Percentiles rank a stretch among this genome's conserved stretches.
These are phyloP conservation scores for Diaporthe citri DNA, from an alignment of 2,329 filamentous ascomycete species.

Conservation along the genomic window DNA sequence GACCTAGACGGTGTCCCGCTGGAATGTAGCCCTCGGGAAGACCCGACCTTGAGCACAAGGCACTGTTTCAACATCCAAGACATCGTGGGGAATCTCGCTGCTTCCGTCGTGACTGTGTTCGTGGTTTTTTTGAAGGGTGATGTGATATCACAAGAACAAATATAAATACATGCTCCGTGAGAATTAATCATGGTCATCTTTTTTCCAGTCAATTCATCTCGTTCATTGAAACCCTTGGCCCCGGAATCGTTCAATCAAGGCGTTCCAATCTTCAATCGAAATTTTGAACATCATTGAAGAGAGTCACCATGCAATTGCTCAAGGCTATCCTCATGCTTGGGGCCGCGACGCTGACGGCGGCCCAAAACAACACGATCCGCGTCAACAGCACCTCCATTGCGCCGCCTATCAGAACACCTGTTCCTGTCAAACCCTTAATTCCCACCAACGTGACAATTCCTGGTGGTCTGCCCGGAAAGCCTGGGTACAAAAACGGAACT, in stretches of 20 bases:
- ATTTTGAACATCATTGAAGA: background rate
- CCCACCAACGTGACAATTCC: background rate
- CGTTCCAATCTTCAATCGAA: background rate
- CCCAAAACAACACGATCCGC: background rate
- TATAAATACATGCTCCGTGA: slow-evolving; percentile 6
- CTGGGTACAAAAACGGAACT: background rate
- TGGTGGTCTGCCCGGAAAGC: background rate
- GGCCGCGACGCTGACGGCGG: background rate
- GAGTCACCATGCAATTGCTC: slow-evolving; percentile 2
- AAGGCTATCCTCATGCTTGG: background rate
- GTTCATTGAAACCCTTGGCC: background rate
- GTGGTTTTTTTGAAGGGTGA: background rate
- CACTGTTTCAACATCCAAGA: background rate
- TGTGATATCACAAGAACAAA: background rate
- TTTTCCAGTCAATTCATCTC: background rate
- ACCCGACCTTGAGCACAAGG: background rate
- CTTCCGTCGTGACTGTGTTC: background rate
- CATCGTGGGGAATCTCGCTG: background rate
- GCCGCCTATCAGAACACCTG: background rate
- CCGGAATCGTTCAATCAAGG: background rate
- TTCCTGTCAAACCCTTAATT: background rate
- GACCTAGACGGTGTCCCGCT: background rate
- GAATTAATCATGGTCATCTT: background rate
- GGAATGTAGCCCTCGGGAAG: slow-evolving; percentile 23
- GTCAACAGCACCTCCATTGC: background rate